A percentile compares a stretch with the other conserved stretches of the same genome.
phyloP scores from a whole-genome alignment of 1,139 yeast genomes.

The Yamadazyma pseudoaaseri region DNA sequence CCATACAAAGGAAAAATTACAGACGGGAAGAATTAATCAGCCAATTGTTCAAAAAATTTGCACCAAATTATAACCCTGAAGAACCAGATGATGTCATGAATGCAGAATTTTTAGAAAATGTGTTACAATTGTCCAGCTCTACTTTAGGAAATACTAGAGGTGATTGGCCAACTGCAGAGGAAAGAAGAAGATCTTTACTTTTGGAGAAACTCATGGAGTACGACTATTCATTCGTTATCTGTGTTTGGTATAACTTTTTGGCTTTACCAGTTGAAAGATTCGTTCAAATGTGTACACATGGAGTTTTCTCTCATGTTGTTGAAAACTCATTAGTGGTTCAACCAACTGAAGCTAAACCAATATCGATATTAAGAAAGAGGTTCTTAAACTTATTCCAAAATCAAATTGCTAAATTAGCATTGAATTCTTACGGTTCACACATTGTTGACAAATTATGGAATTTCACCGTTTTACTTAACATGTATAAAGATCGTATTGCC shows the following conservation, averaged over 20 bases:
- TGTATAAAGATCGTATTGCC: constrained; percentile 86
- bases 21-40: constrained; percentile 63
- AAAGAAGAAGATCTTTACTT: constrained; percentile 75
- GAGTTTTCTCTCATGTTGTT: constrained; percentile 85
- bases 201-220: constrained; percentile 69
- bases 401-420: constrained; percentile 58
- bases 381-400: constrained; percentile 63
- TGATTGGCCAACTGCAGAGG: constrained; percentile 92
- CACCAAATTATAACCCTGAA: constrained; percentile 42
- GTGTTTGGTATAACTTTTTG: constrained; percentile 60
- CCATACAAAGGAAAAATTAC: constrained; percentile 57
- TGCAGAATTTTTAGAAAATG: constrained; percentile 57
- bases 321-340: constrained; percentile 53
- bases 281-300: constrained; percentile 76
- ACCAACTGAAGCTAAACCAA: constrained; percentile 42
- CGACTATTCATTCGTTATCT: constrained; percentile 57
- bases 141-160: constrained; percentile 80
- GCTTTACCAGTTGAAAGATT: constrained; percentile 58
- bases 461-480: constrained; percentile 72
- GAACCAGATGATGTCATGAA: constrained; percentile 29
- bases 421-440: constrained; percentile 91
- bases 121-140: constrained; percentile 61
- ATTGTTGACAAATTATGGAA: constrained; percentile 82
- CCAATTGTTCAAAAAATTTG: constrained; percentile 59
- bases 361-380: constrained; percentile 61